phyloP scores from a whole-genome alignment of 345 rosid genomes.

The Turritis glabra region DNA sequence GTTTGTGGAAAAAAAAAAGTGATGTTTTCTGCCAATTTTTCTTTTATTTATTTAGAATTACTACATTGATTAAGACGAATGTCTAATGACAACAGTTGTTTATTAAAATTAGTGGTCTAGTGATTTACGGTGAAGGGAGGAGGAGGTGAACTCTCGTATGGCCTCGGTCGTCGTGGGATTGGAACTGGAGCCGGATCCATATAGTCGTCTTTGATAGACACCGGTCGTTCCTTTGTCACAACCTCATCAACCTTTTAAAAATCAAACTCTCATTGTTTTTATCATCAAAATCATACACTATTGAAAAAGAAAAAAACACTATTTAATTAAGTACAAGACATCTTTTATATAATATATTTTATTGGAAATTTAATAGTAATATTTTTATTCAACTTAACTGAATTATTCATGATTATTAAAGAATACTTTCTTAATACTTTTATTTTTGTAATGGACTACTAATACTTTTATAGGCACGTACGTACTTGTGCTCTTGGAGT shows the following conservation, averaged over 20 bases:
- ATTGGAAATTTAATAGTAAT: no score
- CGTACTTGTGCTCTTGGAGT: no score
- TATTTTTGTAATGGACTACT: neutral
- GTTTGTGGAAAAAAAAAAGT: no score
- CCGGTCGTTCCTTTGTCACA: neutral
- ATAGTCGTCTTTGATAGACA: neutral
- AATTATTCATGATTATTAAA: neutral
- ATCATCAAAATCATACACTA: neutral
- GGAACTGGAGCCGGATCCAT: neutral
- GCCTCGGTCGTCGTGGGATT: neutral
- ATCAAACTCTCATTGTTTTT: neutral
- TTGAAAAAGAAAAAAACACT: neutral
- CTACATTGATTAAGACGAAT: neutral
- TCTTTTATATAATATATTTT: no score
- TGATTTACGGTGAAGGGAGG: neutral
- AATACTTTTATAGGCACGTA: no score
- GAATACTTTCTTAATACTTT: neutral
- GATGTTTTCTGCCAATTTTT: neutral
- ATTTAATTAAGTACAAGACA: neutral
- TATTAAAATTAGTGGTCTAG: neutral
- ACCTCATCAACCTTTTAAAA: neutral
- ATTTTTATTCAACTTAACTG: neutral
- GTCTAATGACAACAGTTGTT: neutral
- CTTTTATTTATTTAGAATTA: neutral
- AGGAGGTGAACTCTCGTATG: neutral